Evolutionary conservation across 2,329 filamentous ascomycete species (phyloP).

Genomic region (Ophioceras dolichostomum): DNA sequence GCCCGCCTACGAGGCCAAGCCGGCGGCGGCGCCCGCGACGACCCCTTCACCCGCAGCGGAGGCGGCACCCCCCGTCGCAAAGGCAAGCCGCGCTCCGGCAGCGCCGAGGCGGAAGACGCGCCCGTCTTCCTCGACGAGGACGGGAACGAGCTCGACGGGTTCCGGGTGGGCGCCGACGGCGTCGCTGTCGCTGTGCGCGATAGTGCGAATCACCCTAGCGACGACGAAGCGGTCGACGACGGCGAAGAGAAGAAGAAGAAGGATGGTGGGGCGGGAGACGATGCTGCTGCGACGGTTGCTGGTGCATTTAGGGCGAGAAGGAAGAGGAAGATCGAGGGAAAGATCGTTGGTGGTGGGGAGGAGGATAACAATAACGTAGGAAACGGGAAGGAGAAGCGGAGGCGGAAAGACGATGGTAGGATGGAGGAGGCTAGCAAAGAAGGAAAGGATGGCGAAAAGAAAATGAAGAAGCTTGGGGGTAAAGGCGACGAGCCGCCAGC

Average conservation of each 20-base stretch:
- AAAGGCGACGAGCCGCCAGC: constrained; percentile 10
- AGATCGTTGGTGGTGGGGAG: constrained; percentile 29
- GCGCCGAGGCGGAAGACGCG: constrained; percentile 64
- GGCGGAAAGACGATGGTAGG: constrained; percentile 8
- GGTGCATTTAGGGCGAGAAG: constrained; percentile 19
- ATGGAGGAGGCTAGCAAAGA: constrained; percentile 11
- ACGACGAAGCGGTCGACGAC: constrained; percentile 15
- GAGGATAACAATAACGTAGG: constrained; percentile 16
- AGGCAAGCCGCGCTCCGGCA: constrained; percentile 41
- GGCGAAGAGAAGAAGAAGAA: constrained; percentile 13
- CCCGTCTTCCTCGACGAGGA: constrained; percentile 65
- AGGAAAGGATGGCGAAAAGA: constrained; percentile 4
- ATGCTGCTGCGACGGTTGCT: constrained; percentile 24
- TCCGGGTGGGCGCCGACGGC: constrained; percentile 28
- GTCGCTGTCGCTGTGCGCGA: too few relatives aligned
- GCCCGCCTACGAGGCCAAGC: constrained; percentile 41
- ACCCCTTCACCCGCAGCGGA: constrained; percentile 36
- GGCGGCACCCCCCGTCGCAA: constrained; percentile 34
- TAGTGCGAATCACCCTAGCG: too few relatives aligned
- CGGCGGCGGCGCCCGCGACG: too few relatives aligned
- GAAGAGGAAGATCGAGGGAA: constrained; percentile 41
- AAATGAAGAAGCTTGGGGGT: constrained; percentile 9
- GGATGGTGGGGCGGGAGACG: constrained; percentile 12
- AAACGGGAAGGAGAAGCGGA: too few relatives aligned
- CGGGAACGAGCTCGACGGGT: constrained; percentile 43